phyloP scores from a whole-genome alignment of 2,329 filamentous ascomycete genomes.

The Davidsoniella eucalypti region DNA sequence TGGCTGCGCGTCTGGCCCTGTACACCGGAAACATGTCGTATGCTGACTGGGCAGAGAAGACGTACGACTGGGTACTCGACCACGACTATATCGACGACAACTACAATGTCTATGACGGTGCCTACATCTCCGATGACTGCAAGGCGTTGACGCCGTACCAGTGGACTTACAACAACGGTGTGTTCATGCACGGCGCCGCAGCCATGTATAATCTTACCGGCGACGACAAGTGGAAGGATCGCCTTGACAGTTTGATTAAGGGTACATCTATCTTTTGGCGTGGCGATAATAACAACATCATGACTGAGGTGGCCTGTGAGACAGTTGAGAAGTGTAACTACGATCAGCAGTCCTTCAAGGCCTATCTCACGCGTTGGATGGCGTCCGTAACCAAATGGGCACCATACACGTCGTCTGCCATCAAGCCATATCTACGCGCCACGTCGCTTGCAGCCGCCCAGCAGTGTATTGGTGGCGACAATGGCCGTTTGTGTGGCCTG shows the following conservation, averaged over 20 bases:
- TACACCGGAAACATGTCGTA: conserved; percentile 70
- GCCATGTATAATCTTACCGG: conserved; percentile 50
- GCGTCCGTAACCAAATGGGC: conserved; percentile 46
- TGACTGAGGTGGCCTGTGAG: conserved; percentile 52
- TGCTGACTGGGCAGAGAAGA: conserved; percentile 55
- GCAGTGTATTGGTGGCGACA: conserved; percentile 40
- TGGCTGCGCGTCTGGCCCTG: conserved; percentile 50
- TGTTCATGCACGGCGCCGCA: conserved; percentile 47
- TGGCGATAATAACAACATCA: conserved; percentile 34
- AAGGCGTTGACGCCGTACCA: conserved; percentile 41
- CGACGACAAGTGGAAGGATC: conserved; percentile 37
- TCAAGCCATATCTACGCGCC: conserved; percentile 36
- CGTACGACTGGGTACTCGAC: conserved; percentile 51
- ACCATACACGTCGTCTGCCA: conserved; percentile 35
- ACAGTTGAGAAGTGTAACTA: conserved; percentile 41
- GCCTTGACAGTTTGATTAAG: conserved; percentile 39
- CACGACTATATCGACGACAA: conserved; percentile 42
- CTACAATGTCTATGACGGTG: conserved; percentile 48
- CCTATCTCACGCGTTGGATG: conserved; percentile 45
- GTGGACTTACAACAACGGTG: conserved; percentile 54
- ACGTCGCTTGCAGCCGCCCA: conserved; percentile 40
- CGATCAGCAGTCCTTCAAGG: conserved; percentile 48
- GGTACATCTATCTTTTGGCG: conserved; percentile 39
- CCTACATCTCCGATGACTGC: conserved; percentile 40
- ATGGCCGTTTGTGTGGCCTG: conserved; percentile 41